These are phyloP conservation scores for Leccinum subgranulosum DNA, from an alignment of 768 basidiomycete genomes.

Conservation along the genomic window DNA sequence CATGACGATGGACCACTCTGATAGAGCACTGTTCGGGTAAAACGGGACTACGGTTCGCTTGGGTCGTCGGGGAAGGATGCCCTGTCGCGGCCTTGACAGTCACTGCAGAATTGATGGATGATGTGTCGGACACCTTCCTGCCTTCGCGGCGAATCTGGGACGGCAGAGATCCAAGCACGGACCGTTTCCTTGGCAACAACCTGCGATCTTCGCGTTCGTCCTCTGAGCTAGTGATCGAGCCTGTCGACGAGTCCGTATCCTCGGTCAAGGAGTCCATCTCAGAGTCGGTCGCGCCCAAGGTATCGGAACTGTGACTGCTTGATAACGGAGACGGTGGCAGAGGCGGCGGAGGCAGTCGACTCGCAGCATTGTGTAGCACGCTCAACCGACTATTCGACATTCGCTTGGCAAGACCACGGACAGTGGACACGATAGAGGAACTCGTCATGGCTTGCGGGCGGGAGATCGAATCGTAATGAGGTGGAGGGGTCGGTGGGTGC, in stretches of 20 bases:
- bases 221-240: constrained; percentile 51
- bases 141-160: constrained; percentile 42
- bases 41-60: constrained; percentile 14
- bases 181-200: constrained; percentile 32
- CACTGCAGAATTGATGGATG: constrained; percentile 34
- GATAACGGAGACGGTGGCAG: constrained; percentile 30
- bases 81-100: constrained; percentile 34
- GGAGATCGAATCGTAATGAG: constrained; percentile 34
- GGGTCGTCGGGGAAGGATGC: constrained; percentile 17
- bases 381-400: constrained; percentile 43
- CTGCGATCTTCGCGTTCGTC: constrained; percentile 34
- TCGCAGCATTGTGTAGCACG: constrained; percentile 20
- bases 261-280: constrained; percentile 65
- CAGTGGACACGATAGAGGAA: constrained; percentile 48
- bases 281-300: constrained; percentile 46
- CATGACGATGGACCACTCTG: constrained; percentile 26
- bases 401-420: constrained; percentile 58
- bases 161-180: constrained; percentile 47
- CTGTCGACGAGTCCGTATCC: constrained; percentile 55
- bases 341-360: constrained; percentile 18
- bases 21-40: constrained; percentile 22
- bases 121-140: constrained; percentile 34
- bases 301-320: constrained; percentile 44
- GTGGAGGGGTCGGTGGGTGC: constrained; percentile 41
- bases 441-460: constrained; percentile 23